A percentile compares a stretch with the other conserved stretches of the same genome.
phyloP scores from a whole-genome alignment of 148 eudicot genomes.

The Beta vulgaris region DNA sequence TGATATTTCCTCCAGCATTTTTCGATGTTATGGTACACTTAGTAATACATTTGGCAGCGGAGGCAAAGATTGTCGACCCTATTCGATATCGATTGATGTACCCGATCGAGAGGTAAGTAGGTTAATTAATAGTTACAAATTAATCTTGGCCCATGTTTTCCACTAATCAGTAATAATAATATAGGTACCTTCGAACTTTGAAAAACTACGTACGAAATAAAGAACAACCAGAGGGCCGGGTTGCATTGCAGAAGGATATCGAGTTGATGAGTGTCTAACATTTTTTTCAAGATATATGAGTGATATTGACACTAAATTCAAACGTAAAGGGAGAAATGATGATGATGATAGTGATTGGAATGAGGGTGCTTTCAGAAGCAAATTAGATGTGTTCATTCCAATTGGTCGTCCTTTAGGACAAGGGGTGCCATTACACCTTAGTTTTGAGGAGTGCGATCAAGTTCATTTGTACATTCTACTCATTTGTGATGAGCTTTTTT shows the following conservation, averaged over 20 bases:
- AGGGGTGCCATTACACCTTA: neutral
- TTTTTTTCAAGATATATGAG: slow-evolving; percentile 19
- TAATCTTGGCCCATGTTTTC: neutral
- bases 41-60: neutral
- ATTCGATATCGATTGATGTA: slow-evolving; percentile 5
- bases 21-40: slow-evolving; percentile 4
- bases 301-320: slow-evolving; percentile 22
- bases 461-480: neutral
- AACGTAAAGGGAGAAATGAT: neutral
- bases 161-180: neutral
- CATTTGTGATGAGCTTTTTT: neutral
- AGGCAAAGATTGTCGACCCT: neutral
- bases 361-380: neutral
- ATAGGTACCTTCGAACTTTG: neutral
- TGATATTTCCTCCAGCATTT: slow-evolving; percentile 4
- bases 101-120: neutral
- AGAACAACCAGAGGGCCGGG: slow-evolving; percentile 10
- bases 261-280: slow-evolving; percentile 17
- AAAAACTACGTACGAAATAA: neutral
- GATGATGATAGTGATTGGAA: neutral
- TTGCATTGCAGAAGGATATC: slow-evolving; percentile 5
- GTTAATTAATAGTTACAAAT: neutral
- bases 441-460: neutral
- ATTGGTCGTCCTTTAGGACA: slow-evolving; percentile 9
- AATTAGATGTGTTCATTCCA: neutral